Evolutionary conservation across 352 stramenopile species (phyloP).

Genomic region (Globisporangium camurandrum): DNA sequence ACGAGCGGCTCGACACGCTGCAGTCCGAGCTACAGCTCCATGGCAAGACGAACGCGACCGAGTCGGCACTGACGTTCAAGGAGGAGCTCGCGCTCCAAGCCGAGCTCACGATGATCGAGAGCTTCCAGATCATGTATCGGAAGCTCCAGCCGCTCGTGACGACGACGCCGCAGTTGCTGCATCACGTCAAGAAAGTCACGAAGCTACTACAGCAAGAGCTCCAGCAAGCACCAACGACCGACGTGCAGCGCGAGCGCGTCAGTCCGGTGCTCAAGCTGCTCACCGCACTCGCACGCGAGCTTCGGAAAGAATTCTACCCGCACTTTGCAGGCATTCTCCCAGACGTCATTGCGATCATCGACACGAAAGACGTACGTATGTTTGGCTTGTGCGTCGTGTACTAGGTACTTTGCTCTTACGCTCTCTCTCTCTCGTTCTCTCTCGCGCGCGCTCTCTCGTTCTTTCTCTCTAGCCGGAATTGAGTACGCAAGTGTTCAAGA

Average conservation of each 20-base stretch:
- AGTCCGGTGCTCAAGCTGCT: conserved; percentile 76
- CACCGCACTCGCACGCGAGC: conserved; percentile 69
- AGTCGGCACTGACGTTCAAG: conserved; percentile 66
- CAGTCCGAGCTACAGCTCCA: conserved; percentile 76
- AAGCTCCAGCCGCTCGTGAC: conserved; percentile 63
- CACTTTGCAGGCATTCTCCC: conserved; percentile 60
- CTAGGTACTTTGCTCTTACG: neutral
- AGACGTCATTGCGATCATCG: conserved; percentile 66
- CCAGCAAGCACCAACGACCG: conserved; percentile 28
- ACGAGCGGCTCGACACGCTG: conserved; percentile 71
- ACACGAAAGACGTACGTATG: conserved; percentile 81
- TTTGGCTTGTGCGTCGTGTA: no score
- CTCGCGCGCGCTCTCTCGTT: neutral
- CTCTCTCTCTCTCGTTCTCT: conserved; percentile 1
- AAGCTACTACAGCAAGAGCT: conserved; percentile 55
- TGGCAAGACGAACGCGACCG: conserved; percentile 66
- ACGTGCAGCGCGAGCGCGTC: conserved; percentile 69
- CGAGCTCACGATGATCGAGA: conserved; percentile 79
- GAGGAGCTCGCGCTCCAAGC: conserved; percentile 74
- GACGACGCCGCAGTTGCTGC: conserved; percentile 77
- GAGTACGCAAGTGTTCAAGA: conserved; percentile 89
- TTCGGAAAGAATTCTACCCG: conserved; percentile 84
- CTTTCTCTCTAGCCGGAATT: conserved; percentile 54
- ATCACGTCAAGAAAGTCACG: conserved; percentile 73
- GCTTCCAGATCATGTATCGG: conserved; percentile 69